These are phyloP conservation scores for Phytophthora megakarya DNA, from an alignment of 352 stramenopile species.

Conservation along the genomic window DNA sequence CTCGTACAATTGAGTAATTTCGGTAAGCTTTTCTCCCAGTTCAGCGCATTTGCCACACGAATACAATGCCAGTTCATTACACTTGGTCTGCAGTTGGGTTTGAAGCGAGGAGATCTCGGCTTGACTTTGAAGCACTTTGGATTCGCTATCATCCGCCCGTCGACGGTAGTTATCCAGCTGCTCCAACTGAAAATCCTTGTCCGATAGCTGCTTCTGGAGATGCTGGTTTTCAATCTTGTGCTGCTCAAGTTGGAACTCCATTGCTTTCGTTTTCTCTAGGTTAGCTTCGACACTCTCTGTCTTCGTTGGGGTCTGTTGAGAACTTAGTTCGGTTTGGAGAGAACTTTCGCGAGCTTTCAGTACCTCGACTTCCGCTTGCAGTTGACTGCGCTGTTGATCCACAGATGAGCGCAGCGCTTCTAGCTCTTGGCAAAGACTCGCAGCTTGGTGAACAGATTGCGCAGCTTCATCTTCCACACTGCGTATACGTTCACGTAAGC, in stretches of 20 bases:
- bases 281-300: conserved; percentile 32
- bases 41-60: conserved; percentile 47
- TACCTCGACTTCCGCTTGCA: conserved; percentile 47
- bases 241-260: conserved; percentile 59
- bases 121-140: conserved; percentile 38
- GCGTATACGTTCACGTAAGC: conserved; percentile 40
- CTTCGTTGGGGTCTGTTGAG: conserved; percentile 42
- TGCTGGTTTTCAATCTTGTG: conserved; percentile 81
- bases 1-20: conserved; percentile 61
- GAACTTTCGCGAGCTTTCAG: conserved; percentile 43
- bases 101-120: conserved; percentile 41
- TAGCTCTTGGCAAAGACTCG: conserved; percentile 35
- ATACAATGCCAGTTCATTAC: conserved; percentile 34
- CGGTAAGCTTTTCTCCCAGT: conserved; percentile 50
- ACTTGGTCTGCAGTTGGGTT: conserved; percentile 41
- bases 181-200: conserved; percentile 72
- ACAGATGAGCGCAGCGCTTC: conserved; percentile 41
- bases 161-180: conserved; percentile 54
- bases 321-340: conserved; percentile 37
- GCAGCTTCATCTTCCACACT: conserved; percentile 37
- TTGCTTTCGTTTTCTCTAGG: conserved; percentile 39
- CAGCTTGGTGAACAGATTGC: conserved; percentile 35
- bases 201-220: conserved; percentile 66
- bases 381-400: conserved; percentile 41
- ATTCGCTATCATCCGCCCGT: conserved; percentile 54